These are phyloP conservation scores for Huntiella bhutanensis DNA, from an alignment of 2,329 filamentous ascomycete genomes.

Conservation along the genomic window DNA sequence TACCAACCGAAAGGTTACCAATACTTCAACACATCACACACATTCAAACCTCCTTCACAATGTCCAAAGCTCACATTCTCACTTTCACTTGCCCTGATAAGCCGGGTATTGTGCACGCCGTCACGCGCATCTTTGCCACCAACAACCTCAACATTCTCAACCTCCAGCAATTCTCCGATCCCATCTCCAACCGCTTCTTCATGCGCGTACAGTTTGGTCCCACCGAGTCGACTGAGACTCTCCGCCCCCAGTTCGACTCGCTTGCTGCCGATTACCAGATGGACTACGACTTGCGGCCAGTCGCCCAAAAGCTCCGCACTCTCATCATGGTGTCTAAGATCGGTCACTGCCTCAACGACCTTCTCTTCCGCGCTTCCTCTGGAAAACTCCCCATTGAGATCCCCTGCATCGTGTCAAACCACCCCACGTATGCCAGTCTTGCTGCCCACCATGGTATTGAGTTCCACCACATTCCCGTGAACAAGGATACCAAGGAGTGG, in stretches of 20 bases:
- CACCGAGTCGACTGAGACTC: constrained; percentile 26
- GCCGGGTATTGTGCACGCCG: constrained; percentile 67
- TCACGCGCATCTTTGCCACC: constrained; percentile 56
- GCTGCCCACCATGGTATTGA: constrained; percentile 57
- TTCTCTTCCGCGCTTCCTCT: constrained; percentile 60
- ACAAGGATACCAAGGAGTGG: constrained; percentile 53
- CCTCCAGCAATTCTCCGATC: constrained; percentile 69
- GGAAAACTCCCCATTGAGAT: constrained; percentile 58
- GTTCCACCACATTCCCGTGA: constrained; percentile 68
- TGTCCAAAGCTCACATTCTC: constrained; percentile 36
- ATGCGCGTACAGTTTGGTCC: constrained; percentile 74
- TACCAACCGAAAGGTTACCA: neutral
- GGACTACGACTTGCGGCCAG: constrained; percentile 52
- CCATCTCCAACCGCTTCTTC: constrained; percentile 58
- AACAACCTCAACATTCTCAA: constrained; percentile 67
- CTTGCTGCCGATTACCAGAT: constrained; percentile 47
- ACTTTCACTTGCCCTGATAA: constrained; percentile 72
- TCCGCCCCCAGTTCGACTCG: constrained; percentile 36
- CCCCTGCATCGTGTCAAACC: constrained; percentile 66
- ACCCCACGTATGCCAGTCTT: constrained; percentile 51
- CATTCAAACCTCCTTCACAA: constrained; percentile 1
- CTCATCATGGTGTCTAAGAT: constrained; percentile 56
- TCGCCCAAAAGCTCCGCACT: constrained; percentile 51
- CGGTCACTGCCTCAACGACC: constrained; percentile 39
- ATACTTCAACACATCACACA: neutral